Base-by-base conservation (phyloP, 2,329 filamentous ascomycete species). In the Fusarium sp. region DNA sequence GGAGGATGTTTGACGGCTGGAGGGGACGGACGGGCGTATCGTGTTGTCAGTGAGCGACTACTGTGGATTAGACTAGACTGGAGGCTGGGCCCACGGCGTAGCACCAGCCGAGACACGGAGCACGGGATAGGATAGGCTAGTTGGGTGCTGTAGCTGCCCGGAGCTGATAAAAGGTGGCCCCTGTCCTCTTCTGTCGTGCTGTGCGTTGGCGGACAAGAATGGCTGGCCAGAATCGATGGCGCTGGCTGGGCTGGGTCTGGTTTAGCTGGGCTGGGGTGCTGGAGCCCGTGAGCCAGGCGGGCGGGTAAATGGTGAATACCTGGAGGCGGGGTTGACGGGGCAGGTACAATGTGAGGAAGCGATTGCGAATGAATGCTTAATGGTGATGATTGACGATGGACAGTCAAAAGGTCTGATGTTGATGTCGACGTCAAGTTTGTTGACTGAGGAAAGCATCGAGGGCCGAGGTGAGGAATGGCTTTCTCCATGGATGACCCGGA, bases 261-360 rank as follows among this genome's bases (percentile, higher is more conserved):
- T 14, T 69, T 69, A 70, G 43, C 52, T 62, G 57, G 37, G 69
- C 66, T 73, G 50, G 65, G 61, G 68, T 64, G 30, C 58, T 67
- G 37, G 43, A 74, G 71, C 72, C 72, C 68, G 56, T 45, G 72
- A 73, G 68, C 72, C 72, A 74, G 68, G 72, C 72, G 72, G 72
- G 69, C 62, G 72, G 72, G 59, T 74, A 75, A 75, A 64, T 72
- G 62, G 56, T 64, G 48, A 43, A 62, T n/a, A 48, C 30, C 30
- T 70, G 34, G 64, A 64, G 54, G 72, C 66, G 72, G 72, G 72
- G 72, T 75, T 70, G 65, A 63, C 48, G 20, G 35, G 52, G 54
- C 30, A 27, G 10, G 20, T 23, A 56, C 23, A 18, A 4, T 23
- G 11, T 11, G 14, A 58, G 35, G 6, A 41, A 27, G 23, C 54